Percentiles rank a stretch among this genome's conserved stretches.
These are phyloP conservation scores for Chalciporus piperatus DNA, from an alignment of 768 basidiomycete species.

Conservation along the genomic window DNA sequence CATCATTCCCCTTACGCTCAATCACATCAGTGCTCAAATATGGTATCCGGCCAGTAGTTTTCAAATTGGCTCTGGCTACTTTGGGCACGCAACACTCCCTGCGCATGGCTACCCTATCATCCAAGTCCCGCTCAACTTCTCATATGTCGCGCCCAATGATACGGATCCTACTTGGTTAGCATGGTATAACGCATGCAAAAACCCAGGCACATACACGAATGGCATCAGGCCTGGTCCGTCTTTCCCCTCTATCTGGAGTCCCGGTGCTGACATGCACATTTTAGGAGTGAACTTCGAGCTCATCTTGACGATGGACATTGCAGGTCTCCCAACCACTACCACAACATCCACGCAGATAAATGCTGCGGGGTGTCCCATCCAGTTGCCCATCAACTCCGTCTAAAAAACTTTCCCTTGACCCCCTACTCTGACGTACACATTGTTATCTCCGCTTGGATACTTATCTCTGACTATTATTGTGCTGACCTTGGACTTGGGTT, in stretches of 20 bases:
- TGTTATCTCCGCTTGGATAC: conserved; percentile 7
- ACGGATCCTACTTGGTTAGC: conserved; percentile 81
- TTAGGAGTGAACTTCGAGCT: conserved; percentile 62
- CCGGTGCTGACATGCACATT: not conserved
- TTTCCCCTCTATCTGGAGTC: not conserved
- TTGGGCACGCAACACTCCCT: conserved; percentile 56
- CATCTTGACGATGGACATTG: conserved; percentile 62
- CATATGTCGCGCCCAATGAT: conserved; percentile 74
- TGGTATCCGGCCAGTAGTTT: conserved; percentile 66
- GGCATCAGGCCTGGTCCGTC: conserved; percentile 62
- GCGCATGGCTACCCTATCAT: conserved; percentile 67
- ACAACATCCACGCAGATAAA: conserved; percentile 54
- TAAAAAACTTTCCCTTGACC: conserved; percentile 27
- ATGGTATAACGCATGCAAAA: conserved; percentile 78
- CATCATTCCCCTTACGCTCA: conserved; percentile 76
- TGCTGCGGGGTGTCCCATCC: conserved; percentile 67
- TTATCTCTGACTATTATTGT: conserved; percentile 6
- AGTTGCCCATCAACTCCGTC: conserved; percentile 52
- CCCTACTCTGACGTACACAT: not conserved
- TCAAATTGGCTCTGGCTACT: conserved; percentile 65
- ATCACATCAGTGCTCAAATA: conserved; percentile 60
- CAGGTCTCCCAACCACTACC: conserved; percentile 58
- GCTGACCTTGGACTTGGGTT: conserved; percentile 4
- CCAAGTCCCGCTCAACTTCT: conserved; percentile 76
- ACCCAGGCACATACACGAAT: conserved; percentile 44